Conservation (phyloP, 2,329 filamentous ascomycete species). For the Apiospora pterosperma region DNA sequence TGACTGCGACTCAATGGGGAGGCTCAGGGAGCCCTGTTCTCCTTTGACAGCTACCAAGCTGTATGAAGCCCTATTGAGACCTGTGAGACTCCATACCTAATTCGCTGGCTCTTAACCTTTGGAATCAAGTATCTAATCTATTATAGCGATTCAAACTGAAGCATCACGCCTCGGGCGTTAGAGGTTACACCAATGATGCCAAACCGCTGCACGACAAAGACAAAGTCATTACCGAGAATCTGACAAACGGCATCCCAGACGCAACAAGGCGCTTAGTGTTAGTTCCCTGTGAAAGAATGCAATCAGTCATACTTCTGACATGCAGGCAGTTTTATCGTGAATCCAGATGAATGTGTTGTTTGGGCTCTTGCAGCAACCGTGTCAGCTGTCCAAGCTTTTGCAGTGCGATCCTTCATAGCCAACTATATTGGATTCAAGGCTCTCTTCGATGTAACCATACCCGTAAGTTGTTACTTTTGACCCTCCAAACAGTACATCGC, state of each 20-base stretch:
- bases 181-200: neutral
- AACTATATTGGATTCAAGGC: neutral
- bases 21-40: neutral
- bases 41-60: neutral
- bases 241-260: neutral
- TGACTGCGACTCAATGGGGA: neutral
- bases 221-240: neutral
- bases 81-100: neutral
- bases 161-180: neutral
- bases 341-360: neutral
- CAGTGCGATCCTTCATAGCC: neutral
- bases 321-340: neutral
- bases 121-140: neutral
- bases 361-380: neutral
- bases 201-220: neutral
- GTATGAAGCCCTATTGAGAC: neutral
- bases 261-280: neutral
- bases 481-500: too few species aligned
- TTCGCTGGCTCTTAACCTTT: too few species aligned
- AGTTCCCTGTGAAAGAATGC: neutral
- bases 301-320: neutral
- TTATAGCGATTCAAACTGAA: neutral
- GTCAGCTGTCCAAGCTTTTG: neutral
- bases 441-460: neutral
- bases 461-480: too few species aligned